Percentiles rank a stretch among this genome's conserved stretches.
These are phyloP conservation scores for Phytophthora macrochlamydospora DNA, from an alignment of 352 stramenopile genomes.

Conservation along the genomic window DNA sequence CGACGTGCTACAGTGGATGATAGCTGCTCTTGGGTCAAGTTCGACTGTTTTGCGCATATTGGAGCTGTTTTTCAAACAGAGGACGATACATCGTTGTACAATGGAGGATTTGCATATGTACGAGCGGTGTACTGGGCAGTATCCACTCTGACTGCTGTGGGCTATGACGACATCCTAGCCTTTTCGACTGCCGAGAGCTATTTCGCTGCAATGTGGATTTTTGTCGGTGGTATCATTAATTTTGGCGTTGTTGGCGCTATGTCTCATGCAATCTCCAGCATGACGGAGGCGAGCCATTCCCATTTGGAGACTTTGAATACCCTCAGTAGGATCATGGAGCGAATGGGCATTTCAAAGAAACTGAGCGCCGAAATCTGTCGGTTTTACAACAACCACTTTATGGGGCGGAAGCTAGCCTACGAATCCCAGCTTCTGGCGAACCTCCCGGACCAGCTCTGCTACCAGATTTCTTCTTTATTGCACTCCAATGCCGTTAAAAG, in stretches of 20 bases:
- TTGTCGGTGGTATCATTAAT: slow-evolving; percentile 62
- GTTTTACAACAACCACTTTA: slow-evolving; percentile 75
- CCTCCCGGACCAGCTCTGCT: slow-evolving; percentile 66
- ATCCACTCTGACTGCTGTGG: slow-evolving; percentile 60
- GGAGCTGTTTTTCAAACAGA: slow-evolving; percentile 40
- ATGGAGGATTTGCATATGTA: slow-evolving; percentile 54
- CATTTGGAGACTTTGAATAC: slow-evolving; percentile 65
- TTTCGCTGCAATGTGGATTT: slow-evolving; percentile 71
- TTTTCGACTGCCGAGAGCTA: slow-evolving; percentile 72
- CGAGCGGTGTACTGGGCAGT: slow-evolving; percentile 72
- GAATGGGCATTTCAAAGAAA: slow-evolving; percentile 48
- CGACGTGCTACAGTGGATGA: slow-evolving; percentile 46
- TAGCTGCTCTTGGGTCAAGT: slow-evolving; percentile 67
- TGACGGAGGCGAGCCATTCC: slow-evolving; percentile 57
- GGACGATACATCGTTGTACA: slow-evolving; percentile 39
- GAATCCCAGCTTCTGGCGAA: slow-evolving; percentile 64
- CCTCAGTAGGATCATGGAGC: slow-evolving; percentile 65
- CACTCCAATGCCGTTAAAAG: slow-evolving; percentile 53
- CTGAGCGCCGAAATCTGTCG: slow-evolving; percentile 57
- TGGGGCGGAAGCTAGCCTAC: slow-evolving; percentile 58
- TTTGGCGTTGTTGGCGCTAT: slow-evolving; percentile 75
- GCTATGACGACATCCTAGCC: slow-evolving; percentile 68
- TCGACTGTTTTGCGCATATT: slow-evolving; percentile 64
- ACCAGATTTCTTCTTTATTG: slow-evolving; percentile 66
- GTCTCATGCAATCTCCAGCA: slow-evolving; percentile 66